phyloP scores from a whole-genome alignment of 2,329 filamentous ascomycete genomes.

The Ampelomyces quisqualis region DNA sequence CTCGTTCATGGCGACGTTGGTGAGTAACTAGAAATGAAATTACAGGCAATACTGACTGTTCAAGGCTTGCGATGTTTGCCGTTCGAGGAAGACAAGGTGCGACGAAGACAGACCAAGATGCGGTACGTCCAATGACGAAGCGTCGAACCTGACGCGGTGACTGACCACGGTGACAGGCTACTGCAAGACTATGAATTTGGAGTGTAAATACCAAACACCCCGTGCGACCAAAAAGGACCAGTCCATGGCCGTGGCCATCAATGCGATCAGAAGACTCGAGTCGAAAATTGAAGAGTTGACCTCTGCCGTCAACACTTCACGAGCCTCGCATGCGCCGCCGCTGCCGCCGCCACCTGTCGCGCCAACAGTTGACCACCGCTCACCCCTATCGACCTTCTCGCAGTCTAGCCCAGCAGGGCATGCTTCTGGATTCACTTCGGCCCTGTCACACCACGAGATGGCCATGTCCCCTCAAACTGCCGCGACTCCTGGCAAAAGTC shows the following conservation, averaged over 20 bases:
- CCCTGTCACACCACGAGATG: slow-evolving; percentile 20
- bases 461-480: slow-evolving; percentile 30
- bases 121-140: slow-evolving; percentile 25
- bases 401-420: slow-evolving; percentile 31
- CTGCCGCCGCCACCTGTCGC: slow-evolving; percentile 10
- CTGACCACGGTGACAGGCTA: slow-evolving; percentile 24
- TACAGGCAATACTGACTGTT: slow-evolving; percentile 7
- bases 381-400: slow-evolving; percentile 29
- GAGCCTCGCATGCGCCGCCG: slow-evolving; percentile 8
- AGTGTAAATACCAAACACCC: slow-evolving; percentile 56
- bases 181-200: slow-evolving; percentile 51
- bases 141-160: neutral
- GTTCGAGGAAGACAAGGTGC: slow-evolving; percentile 57
- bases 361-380: slow-evolving; percentile 27
- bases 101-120: slow-evolving; percentile 56
- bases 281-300: slow-evolving; percentile 55
- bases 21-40: slow-evolving; percentile 8
- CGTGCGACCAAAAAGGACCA: slow-evolving; percentile 58
- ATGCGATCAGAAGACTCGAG: slow-evolving; percentile 55
- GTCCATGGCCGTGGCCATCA: slow-evolving; percentile 57
- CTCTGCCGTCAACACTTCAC: slow-evolving; percentile 34
- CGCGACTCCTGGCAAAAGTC: slow-evolving; percentile 28
- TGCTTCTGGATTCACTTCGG: slow-evolving; percentile 8
- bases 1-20: slow-evolving; percentile 42
- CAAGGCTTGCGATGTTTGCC: slow-evolving; percentile 56